Base-by-base conservation (phyloP, 2,329 filamentous ascomycete species). In the Fusarium proliferatum region DNA sequence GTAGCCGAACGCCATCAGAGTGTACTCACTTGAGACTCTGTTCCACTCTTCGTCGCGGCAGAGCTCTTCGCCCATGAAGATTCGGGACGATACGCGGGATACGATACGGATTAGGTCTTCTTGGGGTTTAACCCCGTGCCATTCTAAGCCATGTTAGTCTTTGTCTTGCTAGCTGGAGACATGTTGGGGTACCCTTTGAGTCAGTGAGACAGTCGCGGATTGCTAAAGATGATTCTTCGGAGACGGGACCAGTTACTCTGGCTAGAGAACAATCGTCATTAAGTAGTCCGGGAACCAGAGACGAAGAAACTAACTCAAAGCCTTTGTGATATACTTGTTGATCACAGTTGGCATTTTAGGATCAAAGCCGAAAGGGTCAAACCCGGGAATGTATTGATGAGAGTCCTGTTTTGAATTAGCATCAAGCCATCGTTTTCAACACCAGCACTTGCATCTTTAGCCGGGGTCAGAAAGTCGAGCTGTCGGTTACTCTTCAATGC, bases 21-120 rank as follows among this genome's bases (percentile, higher is more conserved):
- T 26, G 26, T 26, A 26, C 7, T 79, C 78, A 6, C 84, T 79
- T 57, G 86, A 86, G 48, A 81, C 79, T 6, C 81, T 77, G 21
- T 89, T 79, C 73, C 87, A 88, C 8, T 81, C 81, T 38, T 82
- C 71, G 69, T 89, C 82, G n/a, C 84, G 83, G 73, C 81, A 83
- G 46, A 83, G 67, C 23, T 78, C 78, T 3, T 77, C 64, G 19
- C 85, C 84, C 19, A 86, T 81, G 28, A 65, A 65, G 9, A 64
- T 51, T 41, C 60, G 9, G 0, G 63, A 65, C 2, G 63, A 65
- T 7, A 64, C 62, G 10, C 63, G 63, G 7, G 63, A 64, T 4
- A 65, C 46, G 19, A 65, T 13, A 1, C 34, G 41, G 8, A 62
- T 33, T 1, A 65, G 34, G 5, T 55, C 19, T 11, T 13, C 46